phyloP scores from a whole-genome alignment of 345 rosid genomes.

The Brassica incana region DNA sequence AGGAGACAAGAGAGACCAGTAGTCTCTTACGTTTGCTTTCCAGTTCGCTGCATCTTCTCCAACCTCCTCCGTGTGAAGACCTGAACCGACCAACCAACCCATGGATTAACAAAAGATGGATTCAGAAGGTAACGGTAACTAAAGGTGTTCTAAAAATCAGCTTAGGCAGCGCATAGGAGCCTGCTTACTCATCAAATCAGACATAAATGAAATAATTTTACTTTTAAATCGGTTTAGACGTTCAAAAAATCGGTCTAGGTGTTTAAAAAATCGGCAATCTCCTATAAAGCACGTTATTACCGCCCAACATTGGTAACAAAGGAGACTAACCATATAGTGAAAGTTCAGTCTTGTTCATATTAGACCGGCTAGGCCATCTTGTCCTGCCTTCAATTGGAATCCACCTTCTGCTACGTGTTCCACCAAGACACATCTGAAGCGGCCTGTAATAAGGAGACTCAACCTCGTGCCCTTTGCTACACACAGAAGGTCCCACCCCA shows the following conservation, averaged over 20 bases:
- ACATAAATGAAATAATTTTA: no score
- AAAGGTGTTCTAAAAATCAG: not conserved
- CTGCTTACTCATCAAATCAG: no score
- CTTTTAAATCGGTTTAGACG: no score
- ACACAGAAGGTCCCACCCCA: slow-evolving; percentile 73
- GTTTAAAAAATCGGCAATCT: not conserved
- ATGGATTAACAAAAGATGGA: not conserved
- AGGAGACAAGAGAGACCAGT: slow-evolving; percentile 97
- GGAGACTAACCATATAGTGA: slow-evolving; percentile 68
- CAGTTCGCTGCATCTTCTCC: slow-evolving; percentile 63
- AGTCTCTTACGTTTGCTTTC: slow-evolving; percentile 61
- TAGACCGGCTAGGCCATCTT: slow-evolving; percentile 87
- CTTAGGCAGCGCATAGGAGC: not conserved
- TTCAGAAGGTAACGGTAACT: not conserved
- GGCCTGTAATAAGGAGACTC: slow-evolving; percentile 92
- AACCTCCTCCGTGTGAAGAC: slow-evolving; percentile 65
- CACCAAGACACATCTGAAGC: slow-evolving; percentile 81
- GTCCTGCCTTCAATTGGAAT: slow-evolving; percentile 72
- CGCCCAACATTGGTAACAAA: not conserved
- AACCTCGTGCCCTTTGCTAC: slow-evolving; percentile 74
- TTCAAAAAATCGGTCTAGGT: no score
- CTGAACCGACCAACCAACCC: slow-evolving; percentile 44
- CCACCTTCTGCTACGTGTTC: slow-evolving; percentile 85
- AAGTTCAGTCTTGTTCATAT: slow-evolving; percentile 71
- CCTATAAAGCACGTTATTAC: not conserved